phyloP scores from a whole-genome alignment of 2,329 filamentous ascomycete genomes.

The Xylariaceae sp. region DNA sequence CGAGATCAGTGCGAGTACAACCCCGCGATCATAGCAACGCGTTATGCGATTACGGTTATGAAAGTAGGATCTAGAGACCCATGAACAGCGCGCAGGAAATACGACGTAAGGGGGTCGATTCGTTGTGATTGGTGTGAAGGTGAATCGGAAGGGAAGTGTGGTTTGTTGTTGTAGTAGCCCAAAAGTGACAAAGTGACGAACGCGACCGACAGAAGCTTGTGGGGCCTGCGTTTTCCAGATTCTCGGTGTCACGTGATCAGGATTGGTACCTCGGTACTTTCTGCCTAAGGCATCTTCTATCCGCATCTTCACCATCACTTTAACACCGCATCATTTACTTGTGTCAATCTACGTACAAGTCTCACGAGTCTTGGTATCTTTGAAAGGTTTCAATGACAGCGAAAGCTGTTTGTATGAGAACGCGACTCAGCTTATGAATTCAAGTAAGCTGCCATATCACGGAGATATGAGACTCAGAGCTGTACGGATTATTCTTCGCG shows the following conservation, averaged over 20 bases:
- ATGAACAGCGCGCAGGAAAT: neutral
- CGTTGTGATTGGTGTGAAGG: neutral
- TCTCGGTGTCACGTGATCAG: neutral
- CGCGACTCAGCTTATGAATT: no score
- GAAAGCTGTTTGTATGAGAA: no score
- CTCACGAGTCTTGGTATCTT: no score
- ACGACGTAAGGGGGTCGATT: neutral
- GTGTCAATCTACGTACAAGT: no score
- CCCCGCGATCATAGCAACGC: conserved; percentile 1
- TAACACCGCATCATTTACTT: no score
- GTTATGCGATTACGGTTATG: neutral
- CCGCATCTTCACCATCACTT: no score
- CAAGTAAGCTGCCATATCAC: no score
- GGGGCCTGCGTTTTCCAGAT: conserved; percentile 3
- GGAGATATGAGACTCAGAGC: no score
- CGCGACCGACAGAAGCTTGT: conserved; percentile 14
- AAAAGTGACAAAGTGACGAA: neutral
- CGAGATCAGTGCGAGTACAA: neutral
- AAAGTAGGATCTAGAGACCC: neutral
- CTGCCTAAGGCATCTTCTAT: no score
- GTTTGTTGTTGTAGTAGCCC: no score
- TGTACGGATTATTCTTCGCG: no score
- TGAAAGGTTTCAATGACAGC: no score
- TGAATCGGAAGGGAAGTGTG: neutral
- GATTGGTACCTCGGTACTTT: neutral